Conservation (phyloP, 2,329 filamentous ascomycete genomes). For the Colletotrichum tamarilloi region DNA sequence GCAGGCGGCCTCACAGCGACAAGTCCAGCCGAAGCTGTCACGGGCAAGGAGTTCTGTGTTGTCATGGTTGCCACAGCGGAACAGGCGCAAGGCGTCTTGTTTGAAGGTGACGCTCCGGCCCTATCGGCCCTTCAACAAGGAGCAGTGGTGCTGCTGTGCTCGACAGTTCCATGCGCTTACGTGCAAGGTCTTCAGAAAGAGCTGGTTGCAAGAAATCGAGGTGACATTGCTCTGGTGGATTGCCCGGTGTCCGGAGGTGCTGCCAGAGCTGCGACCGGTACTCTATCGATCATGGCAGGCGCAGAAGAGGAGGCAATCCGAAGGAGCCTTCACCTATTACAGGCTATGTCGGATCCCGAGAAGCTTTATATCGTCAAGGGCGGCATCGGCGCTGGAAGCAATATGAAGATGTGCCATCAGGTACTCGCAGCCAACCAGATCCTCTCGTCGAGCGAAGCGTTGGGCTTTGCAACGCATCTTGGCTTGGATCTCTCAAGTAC, state of each 20-base stretch:
- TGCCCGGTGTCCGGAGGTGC: slow-evolving; percentile 44
- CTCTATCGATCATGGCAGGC: slow-evolving; percentile 47
- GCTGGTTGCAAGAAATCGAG: slow-evolving; percentile 57
- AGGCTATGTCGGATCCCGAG: slow-evolving; percentile 68
- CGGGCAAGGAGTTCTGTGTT: slow-evolving; percentile 69
- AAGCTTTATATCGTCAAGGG: slow-evolving; percentile 74
- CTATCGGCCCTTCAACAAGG: slow-evolving; percentile 35
- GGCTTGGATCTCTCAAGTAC: slow-evolving; percentile 49
- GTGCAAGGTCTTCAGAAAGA: neutral
- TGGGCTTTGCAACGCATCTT: slow-evolving; percentile 40
- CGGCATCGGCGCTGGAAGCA: slow-evolving; percentile 68
- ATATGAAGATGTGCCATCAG: slow-evolving; percentile 74
- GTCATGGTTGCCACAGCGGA: slow-evolving; percentile 81
- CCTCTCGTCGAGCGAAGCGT: slow-evolving; percentile 67
- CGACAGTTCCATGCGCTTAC: neutral
- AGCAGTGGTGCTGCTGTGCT: neutral
- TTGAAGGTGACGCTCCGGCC: slow-evolving; percentile 66
- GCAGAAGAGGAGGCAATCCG: neutral
- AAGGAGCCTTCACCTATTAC: slow-evolving; percentile 52
- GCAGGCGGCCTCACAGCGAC: neutral
- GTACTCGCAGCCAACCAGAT: slow-evolving; percentile 73
- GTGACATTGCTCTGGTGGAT: slow-evolving; percentile 61
- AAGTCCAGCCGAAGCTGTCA: slow-evolving; percentile 61
- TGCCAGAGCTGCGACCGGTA: slow-evolving; percentile 65
- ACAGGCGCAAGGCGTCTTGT: slow-evolving; percentile 74